phyloP scores from a whole-genome alignment of 2,329 filamentous ascomycete genomes.

The Colletotrichum karsti region DNA sequence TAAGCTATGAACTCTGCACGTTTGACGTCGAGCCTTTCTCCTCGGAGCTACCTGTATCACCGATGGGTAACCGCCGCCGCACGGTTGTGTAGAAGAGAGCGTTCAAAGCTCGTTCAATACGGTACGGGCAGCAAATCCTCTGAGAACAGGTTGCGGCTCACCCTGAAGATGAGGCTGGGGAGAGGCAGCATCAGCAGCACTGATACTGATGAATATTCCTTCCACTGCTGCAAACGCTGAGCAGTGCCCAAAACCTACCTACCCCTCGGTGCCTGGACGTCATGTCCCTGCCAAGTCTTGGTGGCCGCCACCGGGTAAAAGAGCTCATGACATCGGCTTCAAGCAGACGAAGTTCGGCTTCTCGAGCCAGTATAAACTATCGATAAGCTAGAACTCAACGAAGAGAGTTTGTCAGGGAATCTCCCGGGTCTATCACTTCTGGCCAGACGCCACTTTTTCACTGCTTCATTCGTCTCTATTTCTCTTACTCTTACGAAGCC shows the following conservation, averaged over 20 bases:
- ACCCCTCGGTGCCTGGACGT: not conserved
- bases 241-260: not conserved
- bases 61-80: not conserved
- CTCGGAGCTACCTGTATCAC: not conserved
- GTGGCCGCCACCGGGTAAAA: not conserved
- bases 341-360: slow-evolving; percentile 13
- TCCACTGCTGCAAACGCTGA: not conserved
- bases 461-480: not conserved
- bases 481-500: not conserved
- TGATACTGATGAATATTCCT: not conserved
- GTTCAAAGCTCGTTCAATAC: not conserved
- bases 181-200: not conserved
- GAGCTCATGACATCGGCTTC: not conserved
- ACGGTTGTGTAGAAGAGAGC: not conserved
- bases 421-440: not conserved
- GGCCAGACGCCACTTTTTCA: not conserved
- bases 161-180: not conserved
- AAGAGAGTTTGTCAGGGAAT: not conserved
- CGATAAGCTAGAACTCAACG: not conserved
- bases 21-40: not conserved
- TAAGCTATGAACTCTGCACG: not conserved
- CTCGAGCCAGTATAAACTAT: not conserved
- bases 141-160: not conserved
- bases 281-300: slow-evolving; percentile 5
- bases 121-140: not conserved